A percentile compares a stretch with the other conserved stretches of the same genome.
These are phyloP conservation scores for Starmerella lactis-condensi DNA, from an alignment of 805 yeast genomes.

Conservation along the genomic window DNA sequence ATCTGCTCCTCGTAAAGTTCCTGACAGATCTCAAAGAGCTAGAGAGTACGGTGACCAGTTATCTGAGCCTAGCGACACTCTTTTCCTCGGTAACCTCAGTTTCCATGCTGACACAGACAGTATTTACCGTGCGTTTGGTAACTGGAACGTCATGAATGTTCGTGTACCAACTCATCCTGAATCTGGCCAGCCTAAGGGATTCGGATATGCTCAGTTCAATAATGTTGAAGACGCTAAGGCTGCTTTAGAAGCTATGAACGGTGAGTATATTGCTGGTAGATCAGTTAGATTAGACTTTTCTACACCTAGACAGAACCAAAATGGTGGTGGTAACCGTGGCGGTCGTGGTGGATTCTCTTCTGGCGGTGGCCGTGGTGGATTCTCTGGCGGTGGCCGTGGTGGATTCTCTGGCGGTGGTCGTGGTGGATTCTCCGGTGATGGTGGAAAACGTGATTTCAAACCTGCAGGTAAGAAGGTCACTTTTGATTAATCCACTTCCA, in stretches of 20 bases:
- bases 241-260: conserved; percentile 74
- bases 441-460: conserved; percentile 5
- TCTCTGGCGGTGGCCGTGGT: conserved; percentile 18
- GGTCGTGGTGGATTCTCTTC: conserved; percentile 14
- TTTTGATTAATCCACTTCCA: conserved; percentile 11
- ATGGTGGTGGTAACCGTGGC: conserved; percentile 18
- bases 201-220: conserved; percentile 88
- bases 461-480: conserved; percentile 17
- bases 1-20: conserved; percentile 45
- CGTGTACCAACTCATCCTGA: conserved; percentile 97
- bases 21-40: conserved; percentile 59
- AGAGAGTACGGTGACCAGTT: conserved; percentile 75
- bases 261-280: conserved; percentile 77
- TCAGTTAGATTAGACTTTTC: conserved; percentile 89
- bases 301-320: conserved; percentile 57
- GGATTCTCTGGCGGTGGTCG: conserved; percentile 7
- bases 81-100: conserved; percentile 89
- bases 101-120: conserved; percentile 73
- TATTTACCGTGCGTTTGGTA: conserved; percentile 53
- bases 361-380: conserved; percentile 16
- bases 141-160: conserved; percentile 59
- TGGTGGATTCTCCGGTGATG: conserved; percentile 6
- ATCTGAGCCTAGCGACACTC: conserved; percentile 84
- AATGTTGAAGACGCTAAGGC: conserved; percentile 76
- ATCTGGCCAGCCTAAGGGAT: conserved; percentile 97